Evolutionary conservation across 108 stramenopile species (phyloP).

Genomic region (Mayamaea pseudoterrestris): DNA sequence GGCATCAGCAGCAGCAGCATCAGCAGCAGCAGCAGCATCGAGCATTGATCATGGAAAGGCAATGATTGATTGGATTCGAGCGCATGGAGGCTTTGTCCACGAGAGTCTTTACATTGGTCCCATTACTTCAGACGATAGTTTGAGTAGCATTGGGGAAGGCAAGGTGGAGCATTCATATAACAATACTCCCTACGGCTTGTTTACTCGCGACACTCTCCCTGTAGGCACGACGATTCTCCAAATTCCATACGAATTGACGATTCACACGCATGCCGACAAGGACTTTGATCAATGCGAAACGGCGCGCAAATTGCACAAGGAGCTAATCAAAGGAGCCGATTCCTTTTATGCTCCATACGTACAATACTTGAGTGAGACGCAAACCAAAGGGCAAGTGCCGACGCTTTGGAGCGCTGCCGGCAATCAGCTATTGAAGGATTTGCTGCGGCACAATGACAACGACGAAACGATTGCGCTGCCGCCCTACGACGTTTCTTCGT

Average conservation of each 20-base stretch:
- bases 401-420: not conserved
- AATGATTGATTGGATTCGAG: constrained; percentile 1
- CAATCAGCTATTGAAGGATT: not conserved
- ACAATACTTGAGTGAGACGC: constrained; percentile 23
- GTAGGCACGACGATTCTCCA: too few species aligned
- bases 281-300: not conserved
- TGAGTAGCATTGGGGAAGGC: too few species aligned
- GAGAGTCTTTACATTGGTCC: too few species aligned
- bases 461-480: too few species aligned
- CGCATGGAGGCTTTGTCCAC: constrained; percentile 6
- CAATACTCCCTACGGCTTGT: too few species aligned
- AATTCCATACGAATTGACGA: too few species aligned
- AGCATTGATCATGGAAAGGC: constrained; percentile 1
- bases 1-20: too few species aligned
- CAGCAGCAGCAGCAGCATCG: too few species aligned
- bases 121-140: too few species aligned
- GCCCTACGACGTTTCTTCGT: too few species aligned
- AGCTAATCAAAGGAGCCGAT: constrained; percentile 20
- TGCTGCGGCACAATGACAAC: not conserved
- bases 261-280: not conserved
- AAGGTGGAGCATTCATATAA: too few species aligned
- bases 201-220: too few species aligned
- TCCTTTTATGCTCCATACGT: constrained; percentile 35
- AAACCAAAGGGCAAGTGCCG: not conserved
- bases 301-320: constrained; percentile 15